Percentiles rank a stretch among this genome's conserved stretches.
These are phyloP conservation scores for Collybia sp. DNA, from an alignment of 768 basidiomycete species.

Conservation along the genomic window DNA sequence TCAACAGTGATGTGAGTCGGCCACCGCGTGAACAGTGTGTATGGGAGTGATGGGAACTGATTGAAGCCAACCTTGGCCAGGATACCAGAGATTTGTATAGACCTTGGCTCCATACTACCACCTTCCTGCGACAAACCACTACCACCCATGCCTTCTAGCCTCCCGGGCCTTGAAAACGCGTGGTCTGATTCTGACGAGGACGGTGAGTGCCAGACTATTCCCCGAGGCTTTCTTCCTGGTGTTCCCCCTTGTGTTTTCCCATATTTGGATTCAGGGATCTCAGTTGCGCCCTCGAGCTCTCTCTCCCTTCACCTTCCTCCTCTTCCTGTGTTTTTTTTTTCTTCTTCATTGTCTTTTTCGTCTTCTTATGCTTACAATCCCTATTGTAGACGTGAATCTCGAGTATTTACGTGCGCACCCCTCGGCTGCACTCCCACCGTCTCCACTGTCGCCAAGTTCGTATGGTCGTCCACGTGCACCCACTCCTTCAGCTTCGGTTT, in stretches of 20 bases:
- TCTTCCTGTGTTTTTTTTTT: slow-evolving; percentile 14
- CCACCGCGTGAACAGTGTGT: no score
- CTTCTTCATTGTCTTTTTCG: slow-evolving; percentile 1
- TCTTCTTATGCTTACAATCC: slow-evolving; percentile 5
- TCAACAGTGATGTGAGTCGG: no score
- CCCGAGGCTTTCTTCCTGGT: no score
- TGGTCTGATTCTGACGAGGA: slow-evolving; percentile 4
- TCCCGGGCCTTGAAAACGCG: no score
- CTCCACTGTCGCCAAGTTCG: slow-evolving; percentile 24
- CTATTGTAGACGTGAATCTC: slow-evolving; percentile 15
- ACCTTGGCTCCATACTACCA: background rate
- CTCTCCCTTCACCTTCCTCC: slow-evolving; percentile 8
- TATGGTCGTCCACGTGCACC: slow-evolving; percentile 34
- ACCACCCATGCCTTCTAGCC: slow-evolving; percentile 23
- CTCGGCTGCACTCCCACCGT: slow-evolving; percentile 23
- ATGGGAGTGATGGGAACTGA: no score
- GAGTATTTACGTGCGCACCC: slow-evolving; percentile 25
- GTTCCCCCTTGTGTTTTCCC: slow-evolving; percentile 9
- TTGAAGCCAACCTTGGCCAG: no score
- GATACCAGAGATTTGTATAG: background rate
- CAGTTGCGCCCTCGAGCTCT: slow-evolving; percentile 2
- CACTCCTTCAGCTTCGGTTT: slow-evolving; percentile 23
- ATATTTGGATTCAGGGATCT: slow-evolving; percentile 11
- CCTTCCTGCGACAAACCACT: slow-evolving; percentile 26
- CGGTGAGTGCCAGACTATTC: slow-evolving; percentile 1